These are phyloP conservation scores for Daldinia grandis DNA, from an alignment of 495 filamentous ascomycete species.

Conservation along the genomic window DNA sequence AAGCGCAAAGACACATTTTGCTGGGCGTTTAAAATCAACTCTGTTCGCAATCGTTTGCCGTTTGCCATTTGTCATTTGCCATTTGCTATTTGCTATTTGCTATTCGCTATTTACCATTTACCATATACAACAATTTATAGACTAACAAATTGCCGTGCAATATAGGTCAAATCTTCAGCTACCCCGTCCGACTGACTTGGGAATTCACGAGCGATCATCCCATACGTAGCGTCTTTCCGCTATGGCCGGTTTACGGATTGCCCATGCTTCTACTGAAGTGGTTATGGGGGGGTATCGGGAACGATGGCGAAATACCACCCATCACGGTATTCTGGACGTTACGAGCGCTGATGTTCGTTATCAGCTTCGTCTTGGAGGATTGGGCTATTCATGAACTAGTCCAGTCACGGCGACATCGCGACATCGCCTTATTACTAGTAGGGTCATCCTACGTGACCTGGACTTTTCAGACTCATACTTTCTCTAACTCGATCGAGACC, in stretches of 20 bases:
- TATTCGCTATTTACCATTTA: no score
- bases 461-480: slow-evolving; percentile 98
- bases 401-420: slow-evolving; percentile 74
- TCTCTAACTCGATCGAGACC: slow-evolving; percentile 97
- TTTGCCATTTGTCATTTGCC: no score
- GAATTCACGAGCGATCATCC: slow-evolving; percentile 88
- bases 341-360: slow-evolving; percentile 85
- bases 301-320: slow-evolving; percentile 67
- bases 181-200: slow-evolving; percentile 87
- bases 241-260: slow-evolving; percentile 93
- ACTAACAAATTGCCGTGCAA: slow-evolving; percentile 30
- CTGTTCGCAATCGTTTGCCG: no score
- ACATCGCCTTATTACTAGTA: slow-evolving; percentile 76
- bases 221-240: slow-evolving; percentile 92
- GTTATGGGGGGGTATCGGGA: slow-evolving; percentile 74
- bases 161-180: slow-evolving; percentile 88
- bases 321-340: slow-evolving; percentile 87
- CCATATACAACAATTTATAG: not conserved
- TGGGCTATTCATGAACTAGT: slow-evolving; percentile 95
- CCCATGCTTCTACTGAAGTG: slow-evolving; percentile 91
- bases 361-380: slow-evolving; percentile 96
- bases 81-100: no score
- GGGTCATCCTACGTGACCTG: slow-evolving; percentile 98
- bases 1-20: slow-evolving; percentile 48
- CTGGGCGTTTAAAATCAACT: not conserved